Evolutionary conservation across 768 basidiomycete species (phyloP), one percentile per base, ranked within the genome.

Genomic region (Tricholoma terreum): DNA sequence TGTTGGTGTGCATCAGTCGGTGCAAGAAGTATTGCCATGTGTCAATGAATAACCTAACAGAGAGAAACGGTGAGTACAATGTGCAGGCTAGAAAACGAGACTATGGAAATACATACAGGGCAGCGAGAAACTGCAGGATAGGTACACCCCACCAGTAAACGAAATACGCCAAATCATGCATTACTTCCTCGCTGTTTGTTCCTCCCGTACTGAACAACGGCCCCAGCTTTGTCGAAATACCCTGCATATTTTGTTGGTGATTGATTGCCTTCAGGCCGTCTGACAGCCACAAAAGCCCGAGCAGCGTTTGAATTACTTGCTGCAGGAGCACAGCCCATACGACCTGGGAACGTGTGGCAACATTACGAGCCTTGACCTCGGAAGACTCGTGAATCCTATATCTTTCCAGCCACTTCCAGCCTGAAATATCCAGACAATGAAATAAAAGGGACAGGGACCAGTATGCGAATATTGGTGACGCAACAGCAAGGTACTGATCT

Each of bases 11-110:
- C 88, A 97, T 92, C 42, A 77, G 72, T 36, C 96, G 92, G 69
- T 99, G 97, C 17, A 93, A 78, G 75, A 95, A 94, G 73, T 98
- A 99, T 71, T 99, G 95, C 94, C 94, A 98, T 31, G 94, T 94
- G 75, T 99, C 97, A 63, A 98, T 87, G 57, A 94, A 67, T 71
- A 97, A 91, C 77, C 97, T 96, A 59, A 3, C 21, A 17, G 21
- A 36, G 19, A 50, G 24, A 56, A 54, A 57, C 52, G 51, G 21
- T 33, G 52, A 52, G 34, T 12, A 12, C 54, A 35, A 40, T 12
- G 40, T 24, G 15, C 14, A 12, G 22, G 17, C 21, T 33, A 19
- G 22, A 49, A 17, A 12, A 8, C 9, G 22, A 42, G 35, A 55
- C 36, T n/a, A 36, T 55, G 49, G 27, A 8, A 19, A n/a, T 7